Base-by-base conservation (phyloP, 1,284 basidiomycete genomes). In the Cystobasidium pallidum region DNA sequence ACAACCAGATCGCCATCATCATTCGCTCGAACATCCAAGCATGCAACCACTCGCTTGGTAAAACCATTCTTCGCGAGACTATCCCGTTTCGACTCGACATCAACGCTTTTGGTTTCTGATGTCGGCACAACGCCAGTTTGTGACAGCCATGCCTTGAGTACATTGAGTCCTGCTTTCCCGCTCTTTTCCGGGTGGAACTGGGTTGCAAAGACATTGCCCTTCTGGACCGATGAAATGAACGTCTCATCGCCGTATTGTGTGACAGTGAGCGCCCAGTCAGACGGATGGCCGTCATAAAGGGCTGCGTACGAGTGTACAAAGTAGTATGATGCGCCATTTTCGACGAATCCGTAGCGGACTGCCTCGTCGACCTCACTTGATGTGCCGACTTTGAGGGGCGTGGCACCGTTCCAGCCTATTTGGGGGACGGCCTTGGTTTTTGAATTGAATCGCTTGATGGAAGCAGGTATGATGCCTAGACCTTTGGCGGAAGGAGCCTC, bases 151-250 rank as follows among this genome's bases (percentile, higher is more conserved):
- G 88, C 84, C 63, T 86, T 85, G 47, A 99, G 84, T 54, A 97
- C 85, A 54, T 86, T 85, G 55, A 99, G 85, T 15, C 96, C 96
- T 0, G 92, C 92, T n/a, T 85, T 83, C 17, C 96, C 95, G 1
- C 92, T 95, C 83, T 99, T 99, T 81, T 99, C 96, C 10, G 96
- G 96, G 83, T 99, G 96, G 83, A 98, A 99, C 81, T 99, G 96
- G 19, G 90, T 91, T 21, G 88, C 96, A 80, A 95, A 97, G 64
- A 98, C 86, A 80, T 95, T 97, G 47, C 87, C 88, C 76, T 87
- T 88, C 77, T 88, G 88, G 15, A 99, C 87, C 8, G 88, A 87
- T 19, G 94, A 91, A 72, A 97, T 84, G 82, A 98, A 99, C n/a
- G 91, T 82, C 82, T 99, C 93, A 73, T 88, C 86, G 24, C 95